phyloP scores from a whole-genome alignment of 2,329 filamentous ascomycete genomes.

The Aurifilum marmelostoma region DNA sequence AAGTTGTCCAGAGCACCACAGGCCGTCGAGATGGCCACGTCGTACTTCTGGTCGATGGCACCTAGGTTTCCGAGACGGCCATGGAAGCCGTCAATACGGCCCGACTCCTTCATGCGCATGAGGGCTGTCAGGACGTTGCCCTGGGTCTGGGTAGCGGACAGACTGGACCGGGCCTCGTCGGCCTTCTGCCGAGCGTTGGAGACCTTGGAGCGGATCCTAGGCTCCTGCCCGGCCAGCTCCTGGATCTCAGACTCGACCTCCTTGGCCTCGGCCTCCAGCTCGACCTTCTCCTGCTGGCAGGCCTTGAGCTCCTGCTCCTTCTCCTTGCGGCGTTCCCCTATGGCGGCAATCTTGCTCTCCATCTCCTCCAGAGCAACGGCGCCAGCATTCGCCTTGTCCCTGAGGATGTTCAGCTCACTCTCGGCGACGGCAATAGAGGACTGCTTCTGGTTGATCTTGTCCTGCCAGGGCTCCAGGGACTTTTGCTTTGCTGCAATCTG shows the following conservation, averaged over 20 bases:
- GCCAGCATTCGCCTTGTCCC: slow-evolving; percentile 86
- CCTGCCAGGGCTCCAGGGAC: slow-evolving; percentile 92
- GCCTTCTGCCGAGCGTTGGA: slow-evolving; percentile 92
- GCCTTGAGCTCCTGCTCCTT: slow-evolving; percentile 78
- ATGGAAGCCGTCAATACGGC: slow-evolving; percentile 95
- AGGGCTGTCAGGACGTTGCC: slow-evolving; percentile 89
- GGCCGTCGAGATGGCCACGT: slow-evolving; percentile 97
- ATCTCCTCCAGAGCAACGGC: slow-evolving; percentile 83
- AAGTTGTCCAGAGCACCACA: slow-evolving; percentile 92
- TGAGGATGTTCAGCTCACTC: slow-evolving; percentile 89
- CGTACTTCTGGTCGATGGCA: slow-evolving; percentile 90
- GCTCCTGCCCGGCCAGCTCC: slow-evolving; percentile 75
- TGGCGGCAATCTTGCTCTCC: slow-evolving; percentile 73
- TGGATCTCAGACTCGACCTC: slow-evolving; percentile 74
- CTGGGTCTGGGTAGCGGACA: slow-evolving; percentile 88
- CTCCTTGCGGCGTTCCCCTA: slow-evolving; percentile 69
- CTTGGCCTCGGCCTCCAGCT: slow-evolving; percentile 73
- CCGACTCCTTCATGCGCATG: slow-evolving; percentile 94
- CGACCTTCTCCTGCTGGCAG: slow-evolving; percentile 72
- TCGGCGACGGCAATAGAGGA: slow-evolving; percentile 93
- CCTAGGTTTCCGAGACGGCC: slow-evolving; percentile 93
- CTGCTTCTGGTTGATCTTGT: slow-evolving; percentile 95
- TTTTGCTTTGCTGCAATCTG: slow-evolving; percentile 92
- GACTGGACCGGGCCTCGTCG: slow-evolving; percentile 88
- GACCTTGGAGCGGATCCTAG: slow-evolving; percentile 79